These are phyloP conservation scores for Trypanosomatidae sp. DNA, from an alignment of 208 protist genomes.

Conservation along the genomic window DNA sequence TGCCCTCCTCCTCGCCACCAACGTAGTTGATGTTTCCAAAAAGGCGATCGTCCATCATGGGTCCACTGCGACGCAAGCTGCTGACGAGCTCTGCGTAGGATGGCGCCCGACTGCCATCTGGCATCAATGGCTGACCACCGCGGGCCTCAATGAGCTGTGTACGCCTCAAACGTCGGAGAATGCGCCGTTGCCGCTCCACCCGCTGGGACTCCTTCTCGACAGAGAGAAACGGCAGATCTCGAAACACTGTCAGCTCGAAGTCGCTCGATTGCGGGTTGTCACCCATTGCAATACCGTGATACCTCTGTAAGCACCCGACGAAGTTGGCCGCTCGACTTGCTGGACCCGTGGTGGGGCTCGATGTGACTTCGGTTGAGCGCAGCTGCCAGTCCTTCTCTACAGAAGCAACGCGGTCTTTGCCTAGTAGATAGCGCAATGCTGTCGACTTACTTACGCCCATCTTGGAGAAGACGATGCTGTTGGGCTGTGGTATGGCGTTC, in stretches of 20 bases:
- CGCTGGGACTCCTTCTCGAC: slow-evolving; percentile 70
- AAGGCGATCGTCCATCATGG: slow-evolving; percentile 82
- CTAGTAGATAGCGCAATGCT: slow-evolving; percentile 75
- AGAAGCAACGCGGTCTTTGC: slow-evolving; percentile 30
- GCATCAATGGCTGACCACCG: slow-evolving; percentile 30
- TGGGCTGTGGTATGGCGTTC: slow-evolving; percentile 82
- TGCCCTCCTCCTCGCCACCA: slow-evolving; percentile 77
- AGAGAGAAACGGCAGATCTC: slow-evolving; percentile 70
- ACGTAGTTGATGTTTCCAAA: slow-evolving; percentile 66
- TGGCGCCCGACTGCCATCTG: slow-evolving; percentile 47
- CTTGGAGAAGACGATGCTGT: slow-evolving; percentile 89
- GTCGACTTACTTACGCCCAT: slow-evolving; percentile 88
- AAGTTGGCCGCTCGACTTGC: slow-evolving; percentile 22
- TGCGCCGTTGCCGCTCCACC: slow-evolving; percentile 59
- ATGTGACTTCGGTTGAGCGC: slow-evolving; percentile 1
- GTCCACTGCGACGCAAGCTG: slow-evolving; percentile 40
- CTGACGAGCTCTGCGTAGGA: slow-evolving; percentile 33
- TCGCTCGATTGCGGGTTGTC: slow-evolving; percentile 87
- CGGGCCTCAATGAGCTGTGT: slow-evolving; percentile 24
- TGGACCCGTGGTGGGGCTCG: background rate
- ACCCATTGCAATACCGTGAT: slow-evolving; percentile 61
- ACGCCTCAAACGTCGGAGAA: slow-evolving; percentile 43
- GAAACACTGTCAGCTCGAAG: slow-evolving; percentile 81
- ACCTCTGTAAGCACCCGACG: slow-evolving; percentile 29
- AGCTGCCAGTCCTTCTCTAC: slow-evolving; percentile 18